phyloP scores from a whole-genome alignment of 495 filamentous ascomycete genomes.

The Daldinia concentrica region DNA sequence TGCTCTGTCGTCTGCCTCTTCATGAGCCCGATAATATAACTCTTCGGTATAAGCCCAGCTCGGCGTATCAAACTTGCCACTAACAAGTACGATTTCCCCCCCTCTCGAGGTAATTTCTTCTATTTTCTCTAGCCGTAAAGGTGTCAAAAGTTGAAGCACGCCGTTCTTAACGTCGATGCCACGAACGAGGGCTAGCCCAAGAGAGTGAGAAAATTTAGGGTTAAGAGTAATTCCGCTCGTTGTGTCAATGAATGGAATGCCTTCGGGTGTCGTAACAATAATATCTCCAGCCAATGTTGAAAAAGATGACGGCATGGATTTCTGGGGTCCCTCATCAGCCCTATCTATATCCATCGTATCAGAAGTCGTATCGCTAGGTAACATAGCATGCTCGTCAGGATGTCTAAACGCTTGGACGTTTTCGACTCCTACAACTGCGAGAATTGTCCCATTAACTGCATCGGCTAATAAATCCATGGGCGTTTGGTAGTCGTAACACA shows the following conservation, averaged over 20 bases:
- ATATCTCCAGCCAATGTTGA: conserved; percentile 14
- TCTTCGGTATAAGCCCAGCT: conserved; percentile 68
- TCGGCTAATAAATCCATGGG: conserved; percentile 51
- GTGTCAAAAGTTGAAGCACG: conserved; percentile 63
- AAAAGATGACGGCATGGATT: conserved; percentile 7
- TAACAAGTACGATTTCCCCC: conserved; percentile 61
- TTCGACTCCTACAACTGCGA: conserved; percentile 54
- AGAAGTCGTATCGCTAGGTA: conserved; percentile 8
- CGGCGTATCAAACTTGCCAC: conserved; percentile 66
- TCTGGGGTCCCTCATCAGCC: conserved; percentile 1
- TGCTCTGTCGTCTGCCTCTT: conserved; percentile 30
- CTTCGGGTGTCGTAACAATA: conserved; percentile 40
- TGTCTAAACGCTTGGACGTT: conserved; percentile 46
- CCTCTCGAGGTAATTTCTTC: conserved; percentile 43
- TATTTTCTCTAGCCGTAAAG: conserved; percentile 50
- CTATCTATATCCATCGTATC: conserved; percentile 33
- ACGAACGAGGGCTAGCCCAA: conserved; percentile 64
- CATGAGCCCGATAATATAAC: conserved; percentile 45
- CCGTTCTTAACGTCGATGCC: conserved; percentile 59
- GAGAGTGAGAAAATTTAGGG: conserved; percentile 54
- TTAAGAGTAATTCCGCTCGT: conserved; percentile 52
- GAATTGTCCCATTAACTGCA: conserved; percentile 56
- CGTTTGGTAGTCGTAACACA: conserved; percentile 59
- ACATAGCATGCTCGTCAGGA: conserved; percentile 20
- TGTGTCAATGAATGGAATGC: conserved; percentile 56